phyloP scores from a whole-genome alignment of 2,329 filamentous ascomycete species.

The Graphilbum ipis-grandicollis region DNA sequence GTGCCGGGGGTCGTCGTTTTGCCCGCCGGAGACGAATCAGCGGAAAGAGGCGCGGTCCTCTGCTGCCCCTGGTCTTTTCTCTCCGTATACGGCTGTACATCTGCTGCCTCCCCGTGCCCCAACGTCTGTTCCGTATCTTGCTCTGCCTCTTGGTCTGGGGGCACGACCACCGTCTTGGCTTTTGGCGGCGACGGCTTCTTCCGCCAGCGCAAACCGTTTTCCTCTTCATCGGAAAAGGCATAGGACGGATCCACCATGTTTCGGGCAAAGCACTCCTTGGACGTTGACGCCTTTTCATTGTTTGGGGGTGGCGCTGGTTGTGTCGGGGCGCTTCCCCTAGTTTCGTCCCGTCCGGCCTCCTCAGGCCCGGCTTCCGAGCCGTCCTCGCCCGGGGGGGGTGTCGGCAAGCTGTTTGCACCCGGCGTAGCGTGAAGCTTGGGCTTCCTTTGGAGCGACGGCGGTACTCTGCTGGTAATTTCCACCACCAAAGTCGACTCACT shows the following conservation, averaged over 20 bases:
- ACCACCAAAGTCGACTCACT: not conserved
- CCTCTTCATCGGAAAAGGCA: conserved; percentile 21
- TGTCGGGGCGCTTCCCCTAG: not conserved
- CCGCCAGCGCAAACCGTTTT: conserved; percentile 7
- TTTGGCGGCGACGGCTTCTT: not conserved
- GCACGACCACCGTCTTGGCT: too few species aligned
- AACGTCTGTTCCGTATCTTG: too few species aligned
- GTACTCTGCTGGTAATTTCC: not conserved
- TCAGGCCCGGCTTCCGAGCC: too few species aligned
- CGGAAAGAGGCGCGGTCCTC: too few species aligned
- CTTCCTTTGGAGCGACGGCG: not conserved
- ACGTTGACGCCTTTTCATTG: not conserved
- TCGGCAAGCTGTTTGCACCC: not conserved
- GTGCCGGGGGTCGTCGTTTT: too few species aligned
- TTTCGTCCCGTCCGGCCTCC: too few species aligned
- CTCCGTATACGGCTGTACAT: too few species aligned
- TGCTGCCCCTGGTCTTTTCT: too few species aligned
- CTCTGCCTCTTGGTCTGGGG: too few species aligned
- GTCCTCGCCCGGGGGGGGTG: not conserved
- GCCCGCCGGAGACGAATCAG: too few species aligned
- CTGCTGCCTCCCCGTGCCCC: too few species aligned
- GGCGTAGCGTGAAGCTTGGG: not conserved
- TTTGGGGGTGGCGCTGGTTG: not conserved
- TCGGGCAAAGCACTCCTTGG: conserved; percentile 2
- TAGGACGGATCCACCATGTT: conserved; percentile 12